A percentile compares a stretch with the other conserved stretches of the same genome.
phyloP scores from a whole-genome alignment of 495 filamentous ascomycete species.

The Talaromyces nanjingensis region DNA sequence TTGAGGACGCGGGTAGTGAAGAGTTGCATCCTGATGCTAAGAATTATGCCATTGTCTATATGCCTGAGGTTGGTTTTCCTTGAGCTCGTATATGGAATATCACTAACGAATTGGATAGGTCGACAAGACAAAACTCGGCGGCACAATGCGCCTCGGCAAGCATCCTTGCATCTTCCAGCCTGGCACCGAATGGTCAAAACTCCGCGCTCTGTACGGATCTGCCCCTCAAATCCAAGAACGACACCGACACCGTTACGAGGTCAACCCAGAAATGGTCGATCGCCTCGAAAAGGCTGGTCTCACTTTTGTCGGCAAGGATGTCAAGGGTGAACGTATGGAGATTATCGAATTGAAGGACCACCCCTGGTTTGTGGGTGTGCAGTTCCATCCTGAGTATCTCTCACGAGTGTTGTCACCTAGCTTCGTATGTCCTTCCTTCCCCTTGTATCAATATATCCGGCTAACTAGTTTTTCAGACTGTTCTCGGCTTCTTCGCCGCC shows the following conservation, averaged over 20 bases:
- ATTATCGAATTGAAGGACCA: conserved; percentile 84
- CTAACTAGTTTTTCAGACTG: conserved; percentile 38
- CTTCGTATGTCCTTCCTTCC: neutral
- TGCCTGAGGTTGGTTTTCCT: conserved; percentile 65
- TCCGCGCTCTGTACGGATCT: conserved; percentile 66
- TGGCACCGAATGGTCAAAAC: conserved; percentile 69
- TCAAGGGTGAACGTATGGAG: conserved; percentile 81
- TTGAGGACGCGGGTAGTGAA: conserved; percentile 53
- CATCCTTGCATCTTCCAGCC: conserved; percentile 69
- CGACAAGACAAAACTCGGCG: conserved; percentile 66
- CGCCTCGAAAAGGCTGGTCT: conserved; percentile 28
- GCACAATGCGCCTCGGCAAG: conserved; percentile 86
- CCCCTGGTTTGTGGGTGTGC: conserved; percentile 84
- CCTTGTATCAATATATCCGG: neutral
- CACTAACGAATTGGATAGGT: neutral
- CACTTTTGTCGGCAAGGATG: conserved; percentile 65
- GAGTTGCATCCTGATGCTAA: conserved; percentile 55
- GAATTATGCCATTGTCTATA: conserved; percentile 70
- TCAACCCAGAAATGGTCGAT: conserved; percentile 35
- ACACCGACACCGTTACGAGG: conserved; percentile 43
- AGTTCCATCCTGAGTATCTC: conserved; percentile 84
- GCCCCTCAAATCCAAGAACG: conserved; percentile 40
- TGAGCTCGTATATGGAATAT: no score
- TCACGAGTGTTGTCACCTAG: neutral
- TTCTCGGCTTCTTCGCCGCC: conserved; percentile 82